These are phyloP conservation scores for Pseudopediastrum boryanum DNA, from an alignment of 139 green algal genomes.

Conservation along the genomic window DNA sequence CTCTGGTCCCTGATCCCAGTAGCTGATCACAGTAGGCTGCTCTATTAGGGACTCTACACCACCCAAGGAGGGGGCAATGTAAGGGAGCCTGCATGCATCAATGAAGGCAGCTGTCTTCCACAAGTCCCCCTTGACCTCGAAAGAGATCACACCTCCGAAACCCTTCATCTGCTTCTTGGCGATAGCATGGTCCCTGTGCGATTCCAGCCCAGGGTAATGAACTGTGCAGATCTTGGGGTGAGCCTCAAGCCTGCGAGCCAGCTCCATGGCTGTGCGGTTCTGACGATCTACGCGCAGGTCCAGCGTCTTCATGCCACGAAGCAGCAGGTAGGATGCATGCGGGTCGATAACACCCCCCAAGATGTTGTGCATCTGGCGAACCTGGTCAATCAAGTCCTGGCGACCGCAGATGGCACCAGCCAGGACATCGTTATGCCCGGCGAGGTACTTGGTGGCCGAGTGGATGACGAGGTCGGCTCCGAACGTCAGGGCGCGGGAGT, in stretches of 20 bases:
- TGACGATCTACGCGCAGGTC: conserved; percentile 88
- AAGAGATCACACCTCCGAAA: conserved; percentile 96
- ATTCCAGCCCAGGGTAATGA: conserved; percentile 85
- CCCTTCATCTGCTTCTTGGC: conserved; percentile 93
- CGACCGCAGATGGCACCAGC: conserved; percentile 85
- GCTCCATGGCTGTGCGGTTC: conserved; percentile 71
- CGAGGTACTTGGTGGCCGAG: conserved; percentile 98
- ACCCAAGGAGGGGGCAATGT: conserved; percentile 97
- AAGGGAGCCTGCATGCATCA: conserved; percentile 89
- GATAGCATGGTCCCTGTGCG: conserved; percentile 95
- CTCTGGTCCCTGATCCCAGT: conserved; percentile 86
- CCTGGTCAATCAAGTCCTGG: conserved; percentile 76
- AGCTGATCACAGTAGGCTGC: conserved; percentile 96
- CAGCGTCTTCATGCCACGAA: conserved; percentile 98
- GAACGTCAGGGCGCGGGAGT: conserved; percentile 76
- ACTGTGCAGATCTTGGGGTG: conserved; percentile 88
- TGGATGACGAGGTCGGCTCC: conserved; percentile 99
- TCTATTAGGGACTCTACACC: conserved; percentile 98
- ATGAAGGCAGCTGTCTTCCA: conserved; percentile 91
- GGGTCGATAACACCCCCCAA: conserved; percentile 97
- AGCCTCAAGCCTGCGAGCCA: conserved; percentile 78
- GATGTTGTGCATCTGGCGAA: conserved; percentile 95
- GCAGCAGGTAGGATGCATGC: conserved; percentile 95
- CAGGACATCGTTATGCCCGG: conserved; percentile 98
- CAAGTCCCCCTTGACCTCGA: conserved; percentile 88